These are phyloP conservation scores for Centaurea solstitialis DNA, from an alignment of 129 eudicot species.

Conservation along the genomic window DNA sequence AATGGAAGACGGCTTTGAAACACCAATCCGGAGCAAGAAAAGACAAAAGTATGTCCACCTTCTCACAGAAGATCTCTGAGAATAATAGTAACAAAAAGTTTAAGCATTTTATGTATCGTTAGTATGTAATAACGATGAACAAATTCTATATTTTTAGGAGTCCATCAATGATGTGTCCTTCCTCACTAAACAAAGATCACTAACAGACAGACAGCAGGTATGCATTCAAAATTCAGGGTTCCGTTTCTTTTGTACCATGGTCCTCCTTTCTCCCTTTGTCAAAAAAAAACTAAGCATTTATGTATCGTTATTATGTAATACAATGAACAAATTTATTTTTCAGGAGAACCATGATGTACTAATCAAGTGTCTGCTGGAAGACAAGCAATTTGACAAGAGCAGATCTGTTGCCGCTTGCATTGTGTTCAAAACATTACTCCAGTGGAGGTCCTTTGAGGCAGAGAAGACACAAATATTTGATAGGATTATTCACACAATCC, in stretches of 20 bases:
- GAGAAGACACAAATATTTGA: constrained; percentile 92
- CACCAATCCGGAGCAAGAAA: constrained; percentile 33
- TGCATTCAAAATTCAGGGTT: constrained; percentile 22
- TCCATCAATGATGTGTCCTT: constrained; percentile 35
- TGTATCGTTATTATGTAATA: no score
- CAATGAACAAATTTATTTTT: no score
- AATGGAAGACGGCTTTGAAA: constrained; percentile 37
- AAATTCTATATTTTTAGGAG: constrained; percentile 46
- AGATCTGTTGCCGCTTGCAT: constrained; percentile 93
- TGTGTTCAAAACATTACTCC: constrained; percentile 85
- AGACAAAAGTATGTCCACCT: constrained; percentile 31
- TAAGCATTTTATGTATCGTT: constrained; percentile 4
- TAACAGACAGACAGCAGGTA: constrained; percentile 97
- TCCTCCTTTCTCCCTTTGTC: not conserved
- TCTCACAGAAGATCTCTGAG: not conserved
- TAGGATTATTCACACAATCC: constrained; percentile 81
- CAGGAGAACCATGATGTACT: constrained; percentile 93
- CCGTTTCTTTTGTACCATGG: not conserved
- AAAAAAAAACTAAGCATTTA: no score
- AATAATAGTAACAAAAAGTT: not conserved
- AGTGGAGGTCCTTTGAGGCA: constrained; percentile 99
- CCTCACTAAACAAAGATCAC: constrained; percentile 81
- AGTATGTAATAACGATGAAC: constrained; percentile 6
- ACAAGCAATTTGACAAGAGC: constrained; percentile 76
- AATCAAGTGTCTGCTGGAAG: constrained; percentile 86